Base-by-base conservation (phyloP, 192 early-diverging fungal species). In the Chytriomyces sp. region DNA sequence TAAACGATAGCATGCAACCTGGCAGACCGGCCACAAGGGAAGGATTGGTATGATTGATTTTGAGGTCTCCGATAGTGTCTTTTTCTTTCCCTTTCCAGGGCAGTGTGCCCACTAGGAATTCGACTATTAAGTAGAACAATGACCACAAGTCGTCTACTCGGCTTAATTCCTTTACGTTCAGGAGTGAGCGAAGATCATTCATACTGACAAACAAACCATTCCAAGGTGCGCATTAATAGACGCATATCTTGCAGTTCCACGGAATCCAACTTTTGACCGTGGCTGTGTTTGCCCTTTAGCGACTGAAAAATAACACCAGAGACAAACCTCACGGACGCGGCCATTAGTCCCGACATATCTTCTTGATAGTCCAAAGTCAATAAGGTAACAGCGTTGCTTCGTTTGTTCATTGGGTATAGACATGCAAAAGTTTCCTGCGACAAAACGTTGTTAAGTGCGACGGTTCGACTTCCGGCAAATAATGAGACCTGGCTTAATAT, bases 31-130 rank as follows among this genome's bases (percentile, higher is more conserved):
- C 60, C 19, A 84, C 59, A 4, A 81, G 73, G 14, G 65, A 54
- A 26, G 58, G 19, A 52, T 57, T 64, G 25, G 71, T 78, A 25
- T 67, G 37, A 3, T n/a, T 37, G 32, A 67, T 26, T 68, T 82
- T 82, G 39, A 82, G 28, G 53, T 82, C 74, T 6, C 78, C 81
- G 55, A 82, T 82, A n/a, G 39, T 56, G 31, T 69, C 82, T 76
- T 86, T 86, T 62, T 84, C 84, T 59, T 72, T 75, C n/a, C 84
- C 82, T 61, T 82, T 84, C 86, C 86, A 88, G 26, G 86, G 86
- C 10, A 88, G 75, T 39, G 34, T 36, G 5, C 86, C 86, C 3
- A 41, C 76, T 10, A 84, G 41, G 63, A 83, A 84, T 73, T 88
- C 86, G 26, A 86, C 76, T 3, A 85, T 32, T 8, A 84, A 25